These are phyloP conservation scores for Scedosporium boydii DNA, from an alignment of 2,329 filamentous ascomycete genomes.

Conservation along the genomic window DNA sequence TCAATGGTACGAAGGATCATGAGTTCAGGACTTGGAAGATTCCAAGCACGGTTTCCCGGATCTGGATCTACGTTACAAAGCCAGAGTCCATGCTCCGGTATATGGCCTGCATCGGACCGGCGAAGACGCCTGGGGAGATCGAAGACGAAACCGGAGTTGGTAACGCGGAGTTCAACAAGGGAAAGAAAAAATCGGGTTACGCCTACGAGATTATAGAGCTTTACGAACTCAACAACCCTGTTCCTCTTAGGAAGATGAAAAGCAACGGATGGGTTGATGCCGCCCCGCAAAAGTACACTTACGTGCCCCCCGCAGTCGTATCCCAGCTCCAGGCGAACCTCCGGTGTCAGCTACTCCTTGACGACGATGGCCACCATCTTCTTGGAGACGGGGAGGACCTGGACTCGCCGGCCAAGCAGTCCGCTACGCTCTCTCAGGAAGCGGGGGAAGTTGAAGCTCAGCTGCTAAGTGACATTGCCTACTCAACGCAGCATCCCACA, in stretches of 20 bases:
- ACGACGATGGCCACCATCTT: slow-evolving; percentile 13
- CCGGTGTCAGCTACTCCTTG: slow-evolving; percentile 38
- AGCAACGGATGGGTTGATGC: slow-evolving; percentile 43
- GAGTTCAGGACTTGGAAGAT: slow-evolving; percentile 48
- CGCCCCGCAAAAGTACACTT: slow-evolving; percentile 40
- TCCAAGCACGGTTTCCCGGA: slow-evolving; percentile 42
- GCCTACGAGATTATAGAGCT: slow-evolving; percentile 47
- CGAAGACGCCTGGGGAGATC: slow-evolving; percentile 38
- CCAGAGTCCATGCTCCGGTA: slow-evolving; percentile 42
- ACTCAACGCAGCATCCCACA: slow-evolving; percentile 23
- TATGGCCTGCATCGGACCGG: slow-evolving; percentile 44
- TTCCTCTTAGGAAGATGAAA: slow-evolving; percentile 40
- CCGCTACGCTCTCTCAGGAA: slow-evolving; percentile 20
- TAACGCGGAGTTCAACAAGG: slow-evolving; percentile 40
- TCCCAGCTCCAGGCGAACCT: slow-evolving; percentile 50
- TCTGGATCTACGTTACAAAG: slow-evolving; percentile 50
- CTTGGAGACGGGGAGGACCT: slow-evolving; percentile 7
- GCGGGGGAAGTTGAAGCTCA: slow-evolving; percentile 45
- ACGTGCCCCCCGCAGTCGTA: slow-evolving; percentile 46
- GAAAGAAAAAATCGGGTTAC: slow-evolving; percentile 21
- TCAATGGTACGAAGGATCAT: slow-evolving; percentile 40
- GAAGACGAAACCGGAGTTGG: slow-evolving; percentile 33
- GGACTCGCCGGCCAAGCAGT: background rate
- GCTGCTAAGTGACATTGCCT: slow-evolving; percentile 34
- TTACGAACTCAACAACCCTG: slow-evolving; percentile 53